A percentile compares a stretch with the other conserved stretches of the same genome.
Evolutionary conservation across 2,329 filamentous ascomycete species (phyloP).

Genomic region (Venturia aucupariae): DNA sequence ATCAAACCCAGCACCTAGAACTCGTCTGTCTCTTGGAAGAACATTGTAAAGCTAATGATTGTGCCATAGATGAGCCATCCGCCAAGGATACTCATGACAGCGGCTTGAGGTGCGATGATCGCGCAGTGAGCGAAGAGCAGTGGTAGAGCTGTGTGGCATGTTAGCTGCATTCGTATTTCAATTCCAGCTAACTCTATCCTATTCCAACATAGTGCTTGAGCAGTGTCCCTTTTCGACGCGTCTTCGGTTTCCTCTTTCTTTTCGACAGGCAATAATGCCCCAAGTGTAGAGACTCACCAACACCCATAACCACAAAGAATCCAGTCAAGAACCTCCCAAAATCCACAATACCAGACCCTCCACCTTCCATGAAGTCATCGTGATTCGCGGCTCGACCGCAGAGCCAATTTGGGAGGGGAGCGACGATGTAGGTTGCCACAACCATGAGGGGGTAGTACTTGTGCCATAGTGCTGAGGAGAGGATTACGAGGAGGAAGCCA

Average conservation of each 20-base stretch:
- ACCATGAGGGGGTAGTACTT: constrained; percentile 93
- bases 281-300: constrained; percentile 55
- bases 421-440: constrained; percentile 88
- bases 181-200: neutral
- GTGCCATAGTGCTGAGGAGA: constrained; percentile 90
- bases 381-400: constrained; percentile 79
- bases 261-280: neutral
- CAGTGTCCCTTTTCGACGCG: neutral
- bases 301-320: constrained; percentile 93
- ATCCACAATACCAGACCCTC: constrained; percentile 77
- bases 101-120: constrained; percentile 73
- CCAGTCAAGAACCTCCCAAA: constrained; percentile 90
- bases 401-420: constrained; percentile 94
- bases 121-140: constrained; percentile 78
- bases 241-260: neutral
- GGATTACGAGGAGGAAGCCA: constrained; percentile 96
- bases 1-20: constrained; percentile 47
- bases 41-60: constrained; percentile 96
- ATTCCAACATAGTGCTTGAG: neutral
- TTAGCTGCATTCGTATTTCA: constrained; percentile 7
- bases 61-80: constrained; percentile 94
- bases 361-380: constrained; percentile 89
- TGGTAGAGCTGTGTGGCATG: constrained; percentile 58
- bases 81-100: constrained; percentile 90
- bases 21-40: constrained; percentile 96